Conservation (phyloP, 768 basidiomycete species). For the Russula olivacea region DNA sequence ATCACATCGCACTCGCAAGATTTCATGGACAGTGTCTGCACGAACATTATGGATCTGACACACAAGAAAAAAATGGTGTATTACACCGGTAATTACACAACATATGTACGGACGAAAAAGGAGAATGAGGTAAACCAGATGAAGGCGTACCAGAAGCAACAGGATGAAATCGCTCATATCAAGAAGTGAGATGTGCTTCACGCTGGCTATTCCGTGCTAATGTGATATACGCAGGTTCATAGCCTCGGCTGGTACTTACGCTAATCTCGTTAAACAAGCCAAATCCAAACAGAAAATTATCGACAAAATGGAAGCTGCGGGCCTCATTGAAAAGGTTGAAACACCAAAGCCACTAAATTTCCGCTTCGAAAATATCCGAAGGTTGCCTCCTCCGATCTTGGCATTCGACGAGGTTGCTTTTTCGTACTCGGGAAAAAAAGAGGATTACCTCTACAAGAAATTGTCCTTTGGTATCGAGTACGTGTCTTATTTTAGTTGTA, state of each 20-base stretch:
- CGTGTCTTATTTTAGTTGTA: conserved; percentile 29
- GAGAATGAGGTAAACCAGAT: conserved; percentile 99
- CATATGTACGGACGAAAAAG: conserved; percentile 91
- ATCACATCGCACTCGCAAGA: conserved; percentile 98
- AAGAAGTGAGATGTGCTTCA: conserved; percentile 64
- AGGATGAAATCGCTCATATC: conserved; percentile 97
- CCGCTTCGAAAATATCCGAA: conserved; percentile 93
- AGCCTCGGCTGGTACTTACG: conserved; percentile 98
- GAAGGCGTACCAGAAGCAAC: conserved; percentile 98
- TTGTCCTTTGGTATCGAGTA: conserved; percentile 98
- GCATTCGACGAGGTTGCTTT: conserved; percentile 95
- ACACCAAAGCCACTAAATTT: conserved; percentile 68
- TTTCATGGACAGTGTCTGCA: conserved; percentile 98
- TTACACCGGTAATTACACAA: conserved; percentile 94
- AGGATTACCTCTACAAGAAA: conserved; percentile 82
- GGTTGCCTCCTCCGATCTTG: conserved; percentile 94
- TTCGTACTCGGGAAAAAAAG: conserved; percentile 84
- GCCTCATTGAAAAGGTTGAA: conserved; percentile 90
- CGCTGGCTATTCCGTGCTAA: conserved; percentile 1
- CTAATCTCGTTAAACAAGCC: conserved; percentile 96
- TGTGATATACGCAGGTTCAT: conserved; percentile 66
- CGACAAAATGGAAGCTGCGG: conserved; percentile 99
- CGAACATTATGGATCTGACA: conserved; percentile 96
- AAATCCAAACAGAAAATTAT: conserved; percentile 99
- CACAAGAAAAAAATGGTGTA: conserved; percentile 88